Evolutionary conservation across 441 rosid genomes (phyloP).

Genomic region (Erodium moschatum): DNA sequence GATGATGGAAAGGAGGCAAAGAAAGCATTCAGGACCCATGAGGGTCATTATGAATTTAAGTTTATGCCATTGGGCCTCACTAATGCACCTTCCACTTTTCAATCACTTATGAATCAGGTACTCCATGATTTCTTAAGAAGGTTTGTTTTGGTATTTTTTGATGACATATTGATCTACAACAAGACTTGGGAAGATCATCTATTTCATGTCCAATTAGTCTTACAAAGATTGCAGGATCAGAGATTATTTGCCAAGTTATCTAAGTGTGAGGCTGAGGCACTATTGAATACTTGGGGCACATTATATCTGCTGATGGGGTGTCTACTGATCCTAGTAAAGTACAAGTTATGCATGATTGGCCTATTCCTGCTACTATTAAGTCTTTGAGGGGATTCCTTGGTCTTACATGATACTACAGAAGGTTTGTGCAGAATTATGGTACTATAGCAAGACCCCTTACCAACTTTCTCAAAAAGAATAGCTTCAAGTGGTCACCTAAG

Average conservation of each 20-base stretch:
- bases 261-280: neutral
- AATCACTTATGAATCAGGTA: neutral
- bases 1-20: neutral
- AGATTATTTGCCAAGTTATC: neutral
- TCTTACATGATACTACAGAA: neutral
- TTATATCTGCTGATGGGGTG: neutral
- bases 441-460: neutral
- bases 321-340: neutral
- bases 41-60: neutral
- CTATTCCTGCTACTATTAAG: neutral
- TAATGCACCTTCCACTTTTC: neutral
- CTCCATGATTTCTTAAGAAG: neutral
- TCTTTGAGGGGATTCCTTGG: neutral
- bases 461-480: neutral
- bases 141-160: neutral
- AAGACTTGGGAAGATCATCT: neutral
- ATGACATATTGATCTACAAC: neutral
- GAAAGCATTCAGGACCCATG: neutral
- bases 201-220: neutral
- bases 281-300: neutral
- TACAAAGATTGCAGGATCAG: neutral
- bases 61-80: neutral
- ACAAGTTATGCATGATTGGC: neutral
- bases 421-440: neutral
- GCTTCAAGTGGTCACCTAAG: neutral